Evolutionary conservation across 2,329 filamentous ascomycete species (phyloP), one percentile per base, ranked within the genome.

Genomic region (Trichoderma cornu-damae): DNA sequence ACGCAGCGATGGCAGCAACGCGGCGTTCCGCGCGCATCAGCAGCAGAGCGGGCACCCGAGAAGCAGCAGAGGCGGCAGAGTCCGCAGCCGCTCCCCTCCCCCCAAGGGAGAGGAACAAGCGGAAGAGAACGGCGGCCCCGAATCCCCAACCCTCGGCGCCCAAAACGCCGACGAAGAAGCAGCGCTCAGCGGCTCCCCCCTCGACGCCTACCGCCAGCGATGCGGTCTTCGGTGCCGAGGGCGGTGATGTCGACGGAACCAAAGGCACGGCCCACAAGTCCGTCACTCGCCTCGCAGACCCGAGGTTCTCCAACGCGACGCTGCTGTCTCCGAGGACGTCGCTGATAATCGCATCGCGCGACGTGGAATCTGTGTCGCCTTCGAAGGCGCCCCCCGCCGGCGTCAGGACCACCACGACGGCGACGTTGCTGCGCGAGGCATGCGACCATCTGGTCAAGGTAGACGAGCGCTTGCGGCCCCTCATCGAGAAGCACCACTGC

Each of bases 401-500:
- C 7, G 32, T 30, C 12, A 47, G 30, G 16, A 64, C 54, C 14
- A 79, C 80, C 1, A 88, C 87, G n/a, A 89, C 86, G 4, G 82
- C 81, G 16, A 89, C 81, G 50, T 73, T 96, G 14, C 79, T 97
- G 2, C 79, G 88, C 40, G 81, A 90, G 66, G 93, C 90, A 3
- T 83, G 86, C 61, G 82, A 81, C 7, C 87, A 95, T 71, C 77
- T 97, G 6, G 79, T 92, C 63, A 77, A 77, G 14, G 80, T 88
- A 4, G 92, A 96, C 64, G 76, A 85, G 8, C 85, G 85, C 34
- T 81, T 96, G 68, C 81, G 83, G 65, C 77, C 81, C 0, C 72
- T 96, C 16, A 83, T 96, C 48, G 85, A 89, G 58, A 82, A 83
- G 58, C 81, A 96, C 67, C 82, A 82, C 60, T 97, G 93, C 71